Evolutionary conservation across 2,329 filamentous ascomycete species (phyloP), one percentile per base, ranked within the genome.

Genomic region (Apiospora arundinis): DNA sequence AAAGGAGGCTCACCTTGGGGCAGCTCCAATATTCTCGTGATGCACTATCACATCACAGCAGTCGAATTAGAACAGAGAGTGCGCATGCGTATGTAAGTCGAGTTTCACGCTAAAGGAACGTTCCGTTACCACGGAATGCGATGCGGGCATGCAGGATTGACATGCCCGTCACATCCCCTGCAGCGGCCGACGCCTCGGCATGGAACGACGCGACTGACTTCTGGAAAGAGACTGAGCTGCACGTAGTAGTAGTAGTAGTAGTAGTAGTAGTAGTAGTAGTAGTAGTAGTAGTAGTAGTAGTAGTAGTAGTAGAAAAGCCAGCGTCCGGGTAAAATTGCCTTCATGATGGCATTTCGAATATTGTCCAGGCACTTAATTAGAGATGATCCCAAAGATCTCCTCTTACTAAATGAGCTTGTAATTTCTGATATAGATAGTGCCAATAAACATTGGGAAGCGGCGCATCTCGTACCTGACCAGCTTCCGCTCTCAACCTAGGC

Each of bases 31-130:
- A 25, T 49, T 25, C n/a, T 49, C n/a, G 12, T 49, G 48, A n/a
- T 11, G 12, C 14, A 52, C 28, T 32, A 16, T 23, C 14, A 28
- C 14, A 56, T 28, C 23, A 21, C 11, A 14, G 46, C 23, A 60
- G 52, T 37, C 25, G 52, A 28, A 60, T n/a, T 37, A n/a, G 52
- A 21, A 37, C 18, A 37, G 52, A 9, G 32, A 42, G 42, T 45
- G 14, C 14, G 42, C 2, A 45, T 16, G 32, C 32, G 12, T 63
- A 21, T 40, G 32, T 37, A 63, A 40, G 56, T 63, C 56, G 56
- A 63, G 56, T 63, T 63, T 63, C 32, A 63, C 56, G 56, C 56
- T 63, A 63, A 40, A 40, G 21, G 40, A n/a, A n/a, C 9, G 37
- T 63, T 28, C 28, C 32, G 18, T 32, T n/a, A 28, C 32, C 28